phyloP scores from a whole-genome alignment of 1,139 yeast genomes.

The Nadsonia starkeyi-henricii region DNA sequence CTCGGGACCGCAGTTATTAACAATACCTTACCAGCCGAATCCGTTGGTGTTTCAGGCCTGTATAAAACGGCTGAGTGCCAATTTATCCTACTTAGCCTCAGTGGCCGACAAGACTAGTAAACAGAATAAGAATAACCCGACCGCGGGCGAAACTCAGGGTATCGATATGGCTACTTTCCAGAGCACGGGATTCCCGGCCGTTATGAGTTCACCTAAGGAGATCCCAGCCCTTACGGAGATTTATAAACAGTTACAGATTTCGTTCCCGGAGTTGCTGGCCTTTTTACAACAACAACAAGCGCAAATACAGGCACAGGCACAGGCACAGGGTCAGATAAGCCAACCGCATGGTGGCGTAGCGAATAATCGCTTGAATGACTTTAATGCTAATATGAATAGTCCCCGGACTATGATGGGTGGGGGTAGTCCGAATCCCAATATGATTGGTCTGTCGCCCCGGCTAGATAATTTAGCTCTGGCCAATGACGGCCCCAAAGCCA shows the following conservation, averaged over 20 bases:
- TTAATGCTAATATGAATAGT: too few species aligned
- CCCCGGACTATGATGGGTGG: too few species aligned
- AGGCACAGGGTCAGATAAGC: too few species aligned
- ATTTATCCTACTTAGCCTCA: neutral
- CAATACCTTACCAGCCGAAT: neutral
- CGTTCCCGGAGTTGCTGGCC: neutral
- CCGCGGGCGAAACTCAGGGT: neutral
- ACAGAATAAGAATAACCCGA: neutral
- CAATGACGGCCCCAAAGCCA: too few species aligned
- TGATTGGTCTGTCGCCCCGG: too few species aligned
- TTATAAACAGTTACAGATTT: neutral
- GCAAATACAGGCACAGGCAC: too few species aligned
- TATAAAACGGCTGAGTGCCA: neutral
- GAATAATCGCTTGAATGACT: too few species aligned
- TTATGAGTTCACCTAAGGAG: neutral
- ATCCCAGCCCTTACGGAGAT: neutral
- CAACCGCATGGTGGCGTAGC: too few species aligned
- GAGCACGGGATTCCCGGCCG: neutral
- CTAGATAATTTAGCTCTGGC: too few species aligned
- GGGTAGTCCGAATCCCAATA: too few species aligned
- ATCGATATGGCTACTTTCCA: neutral
- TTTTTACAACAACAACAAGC: neutral
- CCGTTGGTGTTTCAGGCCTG: neutral
- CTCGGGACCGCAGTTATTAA: neutral
- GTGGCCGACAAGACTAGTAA: neutral